These are phyloP conservation scores for Mediolabrus comicus DNA, from an alignment of 108 stramenopile species.

Conservation along the genomic window DNA sequence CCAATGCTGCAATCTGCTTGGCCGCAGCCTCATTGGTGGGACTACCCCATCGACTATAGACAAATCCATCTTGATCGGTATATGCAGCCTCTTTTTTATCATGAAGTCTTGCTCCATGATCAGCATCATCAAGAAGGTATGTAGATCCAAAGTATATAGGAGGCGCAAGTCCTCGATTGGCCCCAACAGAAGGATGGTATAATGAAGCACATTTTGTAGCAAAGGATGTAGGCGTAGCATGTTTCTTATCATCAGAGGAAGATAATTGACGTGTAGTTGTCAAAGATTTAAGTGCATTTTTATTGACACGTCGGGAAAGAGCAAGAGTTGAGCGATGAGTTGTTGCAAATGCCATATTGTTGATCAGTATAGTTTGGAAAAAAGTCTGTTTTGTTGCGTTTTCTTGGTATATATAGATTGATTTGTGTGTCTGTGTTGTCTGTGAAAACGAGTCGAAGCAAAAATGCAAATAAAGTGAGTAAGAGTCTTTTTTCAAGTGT, in stretches of 20 bases:
- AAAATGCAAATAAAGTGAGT: background rate
- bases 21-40: conserved; percentile 59
- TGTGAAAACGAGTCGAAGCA: background rate
- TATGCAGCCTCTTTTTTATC: conserved; percentile 54
- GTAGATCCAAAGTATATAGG: conserved; percentile 59
- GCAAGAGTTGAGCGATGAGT: conserved; percentile 1
- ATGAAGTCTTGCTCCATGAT: conserved; percentile 54
- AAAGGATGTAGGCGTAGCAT: conserved; percentile 41
- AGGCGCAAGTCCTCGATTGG: conserved; percentile 48
- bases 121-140: conserved; percentile 51
- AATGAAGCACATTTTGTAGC: conserved; percentile 57
- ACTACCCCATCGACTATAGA: conserved; percentile 51
- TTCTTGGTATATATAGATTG: background rate
- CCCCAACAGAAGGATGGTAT: conserved; percentile 42
- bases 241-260: conserved; percentile 4
- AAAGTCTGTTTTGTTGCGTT: background rate
- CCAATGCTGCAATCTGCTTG: conserved; percentile 53
- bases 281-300: background rate
- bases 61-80: conserved; percentile 56
- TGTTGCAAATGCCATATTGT: conserved; percentile 7
- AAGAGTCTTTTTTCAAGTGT: background rate
- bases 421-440: too few species aligned
- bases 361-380: background rate
- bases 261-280: conserved; percentile 11
- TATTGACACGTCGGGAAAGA: conserved; percentile 4